Percentiles rank a stretch among this genome's conserved stretches.
These are phyloP conservation scores for Niebla homalea DNA, from an alignment of 495 filamentous ascomycete species.

Conservation along the genomic window DNA sequence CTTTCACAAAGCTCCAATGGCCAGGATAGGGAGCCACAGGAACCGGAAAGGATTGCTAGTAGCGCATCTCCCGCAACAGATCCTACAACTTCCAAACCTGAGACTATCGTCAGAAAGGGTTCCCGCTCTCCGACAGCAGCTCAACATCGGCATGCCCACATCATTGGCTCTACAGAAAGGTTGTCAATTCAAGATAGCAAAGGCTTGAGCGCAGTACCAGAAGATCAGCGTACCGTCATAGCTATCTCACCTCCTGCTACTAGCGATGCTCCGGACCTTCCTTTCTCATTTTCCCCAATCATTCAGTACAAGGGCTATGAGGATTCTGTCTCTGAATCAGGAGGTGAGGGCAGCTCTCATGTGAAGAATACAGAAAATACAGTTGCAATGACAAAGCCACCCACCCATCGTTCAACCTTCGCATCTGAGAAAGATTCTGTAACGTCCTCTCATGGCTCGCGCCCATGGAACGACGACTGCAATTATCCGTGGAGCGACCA, in stretches of 20 bases:
- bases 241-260: constrained; percentile 3
- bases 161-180: not conserved
- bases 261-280: not conserved
- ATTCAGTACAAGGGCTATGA: not conserved
- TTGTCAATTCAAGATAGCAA: not conserved
- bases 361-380: not conserved
- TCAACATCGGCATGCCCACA: no score
- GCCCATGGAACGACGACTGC: constrained; percentile 18
- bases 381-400: not conserved
- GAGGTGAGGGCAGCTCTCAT: not conserved
- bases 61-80: no score
- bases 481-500: constrained; percentile 18
- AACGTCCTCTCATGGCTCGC: constrained; percentile 8
- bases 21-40: no score
- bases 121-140: no score
- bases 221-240: not conserved
- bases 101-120: no score
- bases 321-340: not conserved
- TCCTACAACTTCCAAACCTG: no score
- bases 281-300: constrained; percentile 12
- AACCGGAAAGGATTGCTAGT: no score
- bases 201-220: constrained; percentile 4
- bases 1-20: no score
- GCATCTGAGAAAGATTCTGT: not conserved
- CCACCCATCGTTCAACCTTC: not conserved